phyloP scores from a whole-genome alignment of 495 filamentous ascomycete genomes.

The Talaromyces adpressus region DNA sequence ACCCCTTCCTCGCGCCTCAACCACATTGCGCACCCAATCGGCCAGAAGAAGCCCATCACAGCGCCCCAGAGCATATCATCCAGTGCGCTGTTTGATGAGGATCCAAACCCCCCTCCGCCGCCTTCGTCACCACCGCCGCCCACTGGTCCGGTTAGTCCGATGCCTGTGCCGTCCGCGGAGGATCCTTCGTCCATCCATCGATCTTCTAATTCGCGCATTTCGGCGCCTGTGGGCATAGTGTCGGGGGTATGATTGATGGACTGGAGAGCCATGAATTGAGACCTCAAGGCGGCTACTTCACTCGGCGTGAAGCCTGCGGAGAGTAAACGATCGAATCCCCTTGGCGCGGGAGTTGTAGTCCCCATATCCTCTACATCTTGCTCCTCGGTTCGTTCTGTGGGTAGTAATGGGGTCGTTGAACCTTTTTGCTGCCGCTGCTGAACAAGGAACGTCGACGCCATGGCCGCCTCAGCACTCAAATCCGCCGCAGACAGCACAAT shows the following conservation, averaged over 20 bases:
- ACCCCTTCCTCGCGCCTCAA: conserved; percentile 81
- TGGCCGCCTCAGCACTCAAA: conserved; percentile 58
- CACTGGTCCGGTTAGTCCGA: conserved; percentile 31
- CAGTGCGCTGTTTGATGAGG: conserved; percentile 43
- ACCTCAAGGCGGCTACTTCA: conserved; percentile 74
- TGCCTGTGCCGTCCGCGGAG: conserved; percentile 30
- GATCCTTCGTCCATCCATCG: conserved; percentile 81
- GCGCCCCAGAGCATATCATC: conserved; percentile 87
- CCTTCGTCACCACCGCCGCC: conserved; percentile 45
- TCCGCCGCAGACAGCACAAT: conserved; percentile 55
- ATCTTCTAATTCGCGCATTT: conserved; percentile 68
- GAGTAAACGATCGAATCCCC: conserved; percentile 85
- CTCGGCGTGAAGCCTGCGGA: conserved; percentile 68
- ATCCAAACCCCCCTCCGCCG: conserved; percentile 37
- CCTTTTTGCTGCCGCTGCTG: background rate
- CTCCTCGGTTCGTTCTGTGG: background rate
- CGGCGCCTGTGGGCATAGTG: conserved; percentile 64
- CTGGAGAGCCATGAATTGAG: conserved; percentile 79
- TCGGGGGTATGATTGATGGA: conserved; percentile 72
- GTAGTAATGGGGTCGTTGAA: conserved; percentile 7
- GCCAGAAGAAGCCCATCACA: conserved; percentile 91
- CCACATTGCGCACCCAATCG: conserved; percentile 78
- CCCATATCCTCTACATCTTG: conserved; percentile 8
- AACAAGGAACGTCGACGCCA: conserved; percentile 28
- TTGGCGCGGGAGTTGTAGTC: conserved; percentile 55